Base-by-base conservation (phyloP, 2,329 filamentous ascomycete genomes). In the Xylaria sp. region DNA sequence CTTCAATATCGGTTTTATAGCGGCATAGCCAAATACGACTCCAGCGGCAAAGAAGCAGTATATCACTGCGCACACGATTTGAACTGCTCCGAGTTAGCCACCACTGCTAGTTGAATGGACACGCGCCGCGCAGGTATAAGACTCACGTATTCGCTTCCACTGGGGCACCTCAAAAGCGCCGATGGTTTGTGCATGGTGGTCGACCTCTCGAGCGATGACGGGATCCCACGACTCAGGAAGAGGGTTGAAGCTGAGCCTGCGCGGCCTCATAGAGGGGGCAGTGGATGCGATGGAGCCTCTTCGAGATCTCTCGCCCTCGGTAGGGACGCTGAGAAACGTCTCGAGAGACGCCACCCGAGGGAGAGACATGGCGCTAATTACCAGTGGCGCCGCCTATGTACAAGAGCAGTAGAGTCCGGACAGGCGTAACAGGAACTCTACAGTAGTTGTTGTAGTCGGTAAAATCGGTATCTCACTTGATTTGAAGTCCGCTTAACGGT, bases 11-110 rank as follows among this genome's bases (percentile, higher is more conserved):
- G 92, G 91, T 73, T 95, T 96, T 68, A 96, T 81, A 11, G 92
- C 91, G 13, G 92, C 92, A 75, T 92, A 96, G 33, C 92, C 92
- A 76, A 95, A 95, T 17, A 95, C 87, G 40, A 93, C 81, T 1
- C 92, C 93, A 4, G 92, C 89, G 6, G 90, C 87, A 62, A 96
- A 82, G 35, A 93, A 83, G 75, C 90, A 94, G 73, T 90, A 91
- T 10, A 91, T 69, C 1, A 91, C 86, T 5, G 88, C 89, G 47
- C 85, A 79, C 40, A 78, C 76, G n/a, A 93, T 85, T 77, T 94
- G 91, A 15, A 84, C 88, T 92, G 69, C 27, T 54, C 60, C 44
- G 19, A 19, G 35, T 54, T 54, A 63, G 37, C 29, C 21, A 35
- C n/a, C 31, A 10, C n/a, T 52, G 6, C 23, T 6, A 10, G 23